Conservation (phyloP, 2,329 filamentous ascomycete genomes). For the Paramyrothecium roridum region DNA sequence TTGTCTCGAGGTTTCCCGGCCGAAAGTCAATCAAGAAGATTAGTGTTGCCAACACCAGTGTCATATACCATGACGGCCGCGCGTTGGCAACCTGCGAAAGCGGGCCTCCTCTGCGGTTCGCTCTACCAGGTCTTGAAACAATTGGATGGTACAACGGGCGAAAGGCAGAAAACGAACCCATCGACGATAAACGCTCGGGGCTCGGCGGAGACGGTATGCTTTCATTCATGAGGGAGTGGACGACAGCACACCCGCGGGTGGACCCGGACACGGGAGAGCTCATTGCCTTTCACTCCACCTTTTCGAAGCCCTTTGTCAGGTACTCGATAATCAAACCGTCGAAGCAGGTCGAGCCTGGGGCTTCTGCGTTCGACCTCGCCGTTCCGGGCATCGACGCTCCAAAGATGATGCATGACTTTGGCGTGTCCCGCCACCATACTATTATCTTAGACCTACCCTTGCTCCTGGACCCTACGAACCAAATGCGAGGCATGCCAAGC, state of each 20-base stretch:
- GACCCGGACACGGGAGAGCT: conserved; percentile 63
- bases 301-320: conserved; percentile 62
- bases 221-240: conserved; percentile 67
- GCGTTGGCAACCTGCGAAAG: conserved; percentile 70
- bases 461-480: conserved; percentile 60
- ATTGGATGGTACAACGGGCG: conserved; percentile 68
- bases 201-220: conserved; percentile 55
- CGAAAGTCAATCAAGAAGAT: conserved; percentile 58
- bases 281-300: conserved; percentile 65
- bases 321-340: conserved; percentile 48
- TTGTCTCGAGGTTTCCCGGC: conserved; percentile 47
- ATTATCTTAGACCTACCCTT: conserved; percentile 69
- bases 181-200: conserved; percentile 19
- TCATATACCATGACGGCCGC: conserved; percentile 66
- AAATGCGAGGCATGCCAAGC: conserved; percentile 51
- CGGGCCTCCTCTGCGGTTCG: conserved; percentile 64
- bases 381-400: conserved; percentile 60
- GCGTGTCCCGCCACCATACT: conserved; percentile 59
- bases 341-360: conserved; percentile 16
- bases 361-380: conserved; percentile 44
- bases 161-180: conserved; percentile 47
- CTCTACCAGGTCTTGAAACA: conserved; percentile 62
- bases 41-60: conserved; percentile 66
- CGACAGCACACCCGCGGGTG: conserved; percentile 66
- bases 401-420: conserved; percentile 77